phyloP scores from a whole-genome alignment of 352 stramenopile species.

The Pythium insidiosum region DNA sequence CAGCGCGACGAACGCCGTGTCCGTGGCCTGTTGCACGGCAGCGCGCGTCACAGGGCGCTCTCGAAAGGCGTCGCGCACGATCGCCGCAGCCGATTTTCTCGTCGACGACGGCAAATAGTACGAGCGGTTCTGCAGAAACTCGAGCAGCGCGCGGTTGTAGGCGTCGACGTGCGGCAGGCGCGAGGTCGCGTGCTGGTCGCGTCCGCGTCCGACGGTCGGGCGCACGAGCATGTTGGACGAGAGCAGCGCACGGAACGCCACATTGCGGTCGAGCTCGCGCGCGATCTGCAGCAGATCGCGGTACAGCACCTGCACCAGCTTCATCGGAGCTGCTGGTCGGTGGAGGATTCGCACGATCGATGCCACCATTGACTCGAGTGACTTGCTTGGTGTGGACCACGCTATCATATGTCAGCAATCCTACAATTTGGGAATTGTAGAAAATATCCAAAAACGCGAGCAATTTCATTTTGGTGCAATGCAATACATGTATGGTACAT shows the following conservation, averaged over 20 bases:
- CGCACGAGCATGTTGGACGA: constrained; percentile 52
- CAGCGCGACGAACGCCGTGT: constrained; percentile 61
- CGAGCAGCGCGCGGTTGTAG: constrained; percentile 48
- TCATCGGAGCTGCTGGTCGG: too few relatives aligned
- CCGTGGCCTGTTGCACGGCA: constrained; percentile 18
- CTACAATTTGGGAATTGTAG: too few relatives aligned
- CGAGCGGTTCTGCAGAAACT: constrained; percentile 40
- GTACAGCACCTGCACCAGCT: constrained; percentile 48
- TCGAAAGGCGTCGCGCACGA: constrained; percentile 51
- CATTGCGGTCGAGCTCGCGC: constrained; percentile 46
- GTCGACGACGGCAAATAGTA: constrained; percentile 56
- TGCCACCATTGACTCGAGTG: too few relatives aligned
- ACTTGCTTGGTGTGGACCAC: too few relatives aligned
- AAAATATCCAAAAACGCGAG: too few relatives aligned
- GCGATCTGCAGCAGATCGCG: constrained; percentile 52
- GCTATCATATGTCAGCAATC: too few relatives aligned
- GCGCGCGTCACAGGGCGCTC: background rate
- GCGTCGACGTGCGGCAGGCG: constrained; percentile 42
- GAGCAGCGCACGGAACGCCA: constrained; percentile 48
- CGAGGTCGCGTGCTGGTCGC: constrained; percentile 14
- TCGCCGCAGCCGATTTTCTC: constrained; percentile 21
- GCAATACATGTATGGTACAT: too few relatives aligned
- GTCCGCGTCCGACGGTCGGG: constrained; percentile 16
- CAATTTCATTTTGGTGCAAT: too few relatives aligned
- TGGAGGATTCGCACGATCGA: too few relatives aligned